Percentiles rank a stretch among this genome's conserved stretches.
These are phyloP conservation scores for Botrytis tulipae DNA, from an alignment of 2,329 filamentous ascomycete species.

Conservation along the genomic window DNA sequence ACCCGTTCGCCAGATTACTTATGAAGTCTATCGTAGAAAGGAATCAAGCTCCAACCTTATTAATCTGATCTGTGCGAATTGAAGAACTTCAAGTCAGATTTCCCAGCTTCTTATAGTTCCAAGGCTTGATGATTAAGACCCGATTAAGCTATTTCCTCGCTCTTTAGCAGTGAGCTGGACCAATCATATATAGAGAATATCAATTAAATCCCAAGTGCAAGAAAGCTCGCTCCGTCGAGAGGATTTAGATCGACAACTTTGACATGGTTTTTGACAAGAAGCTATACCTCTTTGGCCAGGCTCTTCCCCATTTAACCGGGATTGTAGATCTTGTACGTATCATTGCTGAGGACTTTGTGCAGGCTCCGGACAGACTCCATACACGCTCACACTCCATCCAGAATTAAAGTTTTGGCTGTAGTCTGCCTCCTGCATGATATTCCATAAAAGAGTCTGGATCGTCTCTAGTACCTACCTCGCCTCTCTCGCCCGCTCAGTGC, in stretches of 20 bases:
- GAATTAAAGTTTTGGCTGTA: background rate
- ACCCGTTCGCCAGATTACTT: background rate
- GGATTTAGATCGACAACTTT: background rate
- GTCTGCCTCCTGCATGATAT: background rate
- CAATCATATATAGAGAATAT: background rate
- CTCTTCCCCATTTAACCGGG: background rate
- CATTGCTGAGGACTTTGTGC: background rate
- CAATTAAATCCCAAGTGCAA: background rate
- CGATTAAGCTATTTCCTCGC: background rate
- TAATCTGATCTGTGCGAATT: background rate
- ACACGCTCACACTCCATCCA: background rate
- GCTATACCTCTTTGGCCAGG: background rate
- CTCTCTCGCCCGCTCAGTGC: background rate
- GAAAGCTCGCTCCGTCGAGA: background rate
- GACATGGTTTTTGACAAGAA: background rate
- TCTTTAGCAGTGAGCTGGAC: background rate
- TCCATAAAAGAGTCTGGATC: background rate
- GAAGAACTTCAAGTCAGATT: background rate
- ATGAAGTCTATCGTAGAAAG: background rate
- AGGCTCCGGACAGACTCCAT: background rate
- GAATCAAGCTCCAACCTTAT: background rate
- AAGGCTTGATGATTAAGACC: background rate
- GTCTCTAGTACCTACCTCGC: background rate
- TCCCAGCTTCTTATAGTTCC: background rate
- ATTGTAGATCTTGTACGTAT: slow-evolving; percentile 1